A percentile compares a stretch with the other conserved stretches of the same genome.
phyloP scores from a whole-genome alignment of 116 monocot species.

The Zostera marina region DNA sequence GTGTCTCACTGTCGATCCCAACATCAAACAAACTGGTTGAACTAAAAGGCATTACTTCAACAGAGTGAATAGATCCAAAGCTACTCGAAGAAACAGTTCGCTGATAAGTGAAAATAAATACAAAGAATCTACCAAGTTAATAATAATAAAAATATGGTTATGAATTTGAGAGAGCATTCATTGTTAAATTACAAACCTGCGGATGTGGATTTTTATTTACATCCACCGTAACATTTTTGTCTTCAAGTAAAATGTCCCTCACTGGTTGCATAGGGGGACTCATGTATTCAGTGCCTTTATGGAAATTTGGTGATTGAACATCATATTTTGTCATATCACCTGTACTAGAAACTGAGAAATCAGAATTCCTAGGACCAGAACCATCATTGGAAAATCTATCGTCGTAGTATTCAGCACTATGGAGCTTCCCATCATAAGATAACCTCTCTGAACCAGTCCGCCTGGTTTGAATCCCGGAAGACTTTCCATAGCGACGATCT shows the following conservation, averaged over 20 bases:
- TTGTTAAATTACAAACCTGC: conserved; percentile 21
- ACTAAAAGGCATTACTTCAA: conserved; percentile 27
- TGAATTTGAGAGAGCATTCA: not conserved
- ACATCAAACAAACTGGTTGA: conserved; percentile 32
- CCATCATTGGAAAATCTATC: conserved; percentile 77
- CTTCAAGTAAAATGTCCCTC: conserved; percentile 36
- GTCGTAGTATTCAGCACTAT: conserved; percentile 41
- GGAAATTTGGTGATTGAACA: conserved; percentile 44
- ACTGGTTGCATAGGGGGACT: conserved; percentile 30
- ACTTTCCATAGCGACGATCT: conserved; percentile 69
- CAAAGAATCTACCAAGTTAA: not conserved
- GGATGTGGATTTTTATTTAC: conserved; percentile 15
- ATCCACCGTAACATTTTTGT: conserved; percentile 17
- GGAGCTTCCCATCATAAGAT: conserved; percentile 44
- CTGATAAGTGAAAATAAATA: conserved; percentile 27
- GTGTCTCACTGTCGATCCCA: conserved; percentile 18
- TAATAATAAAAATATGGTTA: not conserved
- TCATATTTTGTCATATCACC: conserved; percentile 45
- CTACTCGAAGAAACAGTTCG: conserved; percentile 59
- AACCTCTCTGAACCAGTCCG: conserved; percentile 60
- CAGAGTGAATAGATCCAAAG: conserved; percentile 45
- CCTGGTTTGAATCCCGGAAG: conserved; percentile 34
- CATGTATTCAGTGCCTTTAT: conserved; percentile 20
- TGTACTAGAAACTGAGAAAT: conserved; percentile 52
- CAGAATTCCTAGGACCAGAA: conserved; percentile 42